Evolutionary conservation across 331 rosid species (phyloP).

Genomic region (Erythrophleum ivorense): DNA sequence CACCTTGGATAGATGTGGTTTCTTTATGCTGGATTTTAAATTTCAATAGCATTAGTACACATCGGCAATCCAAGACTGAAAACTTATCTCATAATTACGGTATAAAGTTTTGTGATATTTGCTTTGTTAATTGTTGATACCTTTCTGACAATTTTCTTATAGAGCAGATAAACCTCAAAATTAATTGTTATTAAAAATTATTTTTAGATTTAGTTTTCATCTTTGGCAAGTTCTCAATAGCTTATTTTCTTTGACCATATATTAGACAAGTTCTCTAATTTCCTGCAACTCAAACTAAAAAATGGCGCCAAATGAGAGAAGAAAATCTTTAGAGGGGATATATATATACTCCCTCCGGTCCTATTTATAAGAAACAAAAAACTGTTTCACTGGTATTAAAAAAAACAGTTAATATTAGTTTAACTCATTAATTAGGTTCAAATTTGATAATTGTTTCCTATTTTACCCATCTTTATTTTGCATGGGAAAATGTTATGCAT

Average conservation of each 20-base stretch:
- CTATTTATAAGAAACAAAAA: no score
- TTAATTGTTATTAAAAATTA: slow-evolving; percentile 6
- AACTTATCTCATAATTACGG: neutral
- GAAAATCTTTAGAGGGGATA: no score
- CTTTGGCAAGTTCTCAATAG: neutral
- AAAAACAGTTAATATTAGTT: no score
- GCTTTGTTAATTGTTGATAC: slow-evolving; percentile 3
- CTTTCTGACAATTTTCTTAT: slow-evolving; percentile 10
- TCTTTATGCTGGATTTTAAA: slow-evolving; percentile 6
- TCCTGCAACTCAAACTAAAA: no score
- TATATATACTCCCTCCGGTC: no score
- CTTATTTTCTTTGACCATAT: neutral
- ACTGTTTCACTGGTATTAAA: no score
- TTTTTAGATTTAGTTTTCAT: neutral
- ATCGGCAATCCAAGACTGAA: neutral
- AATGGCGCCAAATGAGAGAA: no score
- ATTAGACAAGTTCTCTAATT: neutral
- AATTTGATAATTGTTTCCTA: no score
- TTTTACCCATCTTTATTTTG: no score
- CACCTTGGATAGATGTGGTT: neutral
- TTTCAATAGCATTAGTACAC: slow-evolving; percentile 28
- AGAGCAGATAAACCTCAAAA: slow-evolving; percentile 4
- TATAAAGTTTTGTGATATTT: neutral
- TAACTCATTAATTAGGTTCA: no score
- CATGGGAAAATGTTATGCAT: no score